Evolutionary conservation across 495 filamentous ascomycete species (phyloP), one percentile per base, ranked within the genome.

Genomic region (Beverwykella pulmonaria): DNA sequence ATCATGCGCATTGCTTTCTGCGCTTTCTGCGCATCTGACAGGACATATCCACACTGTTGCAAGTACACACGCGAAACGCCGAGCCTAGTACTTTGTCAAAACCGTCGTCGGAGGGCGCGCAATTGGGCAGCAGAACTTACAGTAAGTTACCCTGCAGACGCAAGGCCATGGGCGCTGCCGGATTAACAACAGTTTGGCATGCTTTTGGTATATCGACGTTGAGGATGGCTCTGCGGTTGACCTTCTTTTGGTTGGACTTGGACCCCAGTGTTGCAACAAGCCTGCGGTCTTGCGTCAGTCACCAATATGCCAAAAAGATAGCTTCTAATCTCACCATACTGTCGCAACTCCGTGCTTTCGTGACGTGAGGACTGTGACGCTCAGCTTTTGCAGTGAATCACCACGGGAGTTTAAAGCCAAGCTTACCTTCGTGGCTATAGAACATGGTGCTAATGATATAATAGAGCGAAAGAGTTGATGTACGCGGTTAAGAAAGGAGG

Each of bases 311-410:
- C n/a, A n/a, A n/a, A 20, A 22, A 20, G 50, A 46, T 29, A 30
- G 5, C 22, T 26, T 2, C 19, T 26, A 2, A 12, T 41, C 86
- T 75, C 82, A 96, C 93, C 94, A 98, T 54, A 98, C 87, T 1
- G 93, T 97, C 3, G 93, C 91, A 59, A 98, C 91, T 29, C 94
- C 94, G 80, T 96, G 88, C 73, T 92, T 88, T 46, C 88, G 87
- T 49, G 85, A 92, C 5, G 91, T 96, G 58, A 98, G 87, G 63
- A 98, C 92, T 96, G 74, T 12, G 61, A 26, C 48, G 1, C 54
- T 78, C 44, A 70, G 71, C 56, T 53, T 64, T 22, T 19, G 3
- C 9, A 17, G 15, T 20, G 7, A 69, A 61, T 19, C 3, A 56
- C 17, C 44, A n/a, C 36, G 56, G 27, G 59, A 12, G 20, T 56